A percentile compares a stretch with the other conserved stretches of the same genome.
These are phyloP conservation scores for Hermanozyma aechmeae DNA, from an alignment of 805 yeast species.

Conservation along the genomic window DNA sequence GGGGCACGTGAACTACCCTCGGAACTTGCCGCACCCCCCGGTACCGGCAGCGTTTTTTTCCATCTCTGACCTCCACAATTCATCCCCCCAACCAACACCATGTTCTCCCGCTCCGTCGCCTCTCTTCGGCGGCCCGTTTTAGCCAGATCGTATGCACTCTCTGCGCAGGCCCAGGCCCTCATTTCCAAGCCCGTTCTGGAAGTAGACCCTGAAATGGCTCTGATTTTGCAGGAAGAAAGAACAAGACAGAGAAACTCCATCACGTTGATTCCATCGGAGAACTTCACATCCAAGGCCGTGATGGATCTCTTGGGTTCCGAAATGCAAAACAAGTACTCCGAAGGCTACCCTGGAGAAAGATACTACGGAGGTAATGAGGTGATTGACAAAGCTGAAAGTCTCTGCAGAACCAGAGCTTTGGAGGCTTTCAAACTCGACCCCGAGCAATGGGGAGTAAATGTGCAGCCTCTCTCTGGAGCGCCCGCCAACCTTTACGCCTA, in stretches of 20 bases:
- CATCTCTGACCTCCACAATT: too few relatives aligned
- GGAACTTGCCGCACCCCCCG: too few relatives aligned
- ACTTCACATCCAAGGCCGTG: conserved; percentile 92
- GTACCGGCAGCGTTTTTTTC: too few relatives aligned
- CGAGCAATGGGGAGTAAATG: conserved; percentile 95
- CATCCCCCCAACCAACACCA: background rate
- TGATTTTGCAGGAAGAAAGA: conserved; percentile 69
- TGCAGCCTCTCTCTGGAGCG: conserved; percentile 92
- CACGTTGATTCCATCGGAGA: conserved; percentile 92
- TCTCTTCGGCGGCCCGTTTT: too few relatives aligned
- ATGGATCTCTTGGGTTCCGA: conserved; percentile 96
- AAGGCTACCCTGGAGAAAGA: conserved; percentile 98
- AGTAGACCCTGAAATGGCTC: conserved; percentile 73
- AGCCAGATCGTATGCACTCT: conserved; percentile 45
- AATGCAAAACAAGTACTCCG: conserved; percentile 97
- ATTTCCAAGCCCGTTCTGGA: conserved; percentile 59
- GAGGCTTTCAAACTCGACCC: conserved; percentile 76
- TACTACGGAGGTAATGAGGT: conserved; percentile 98
- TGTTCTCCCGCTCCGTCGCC: background rate
- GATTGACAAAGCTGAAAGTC: conserved; percentile 85
- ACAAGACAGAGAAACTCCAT: conserved; percentile 90
- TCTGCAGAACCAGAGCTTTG: conserved; percentile 92
- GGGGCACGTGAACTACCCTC: too few relatives aligned
- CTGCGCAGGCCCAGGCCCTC: conserved; percentile 55
- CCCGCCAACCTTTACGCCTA: conserved; percentile 97